A percentile compares a stretch with the other conserved stretches of the same genome.
Conservation (phyloP, 306 rosid species). For the Delonix regia region DNA sequence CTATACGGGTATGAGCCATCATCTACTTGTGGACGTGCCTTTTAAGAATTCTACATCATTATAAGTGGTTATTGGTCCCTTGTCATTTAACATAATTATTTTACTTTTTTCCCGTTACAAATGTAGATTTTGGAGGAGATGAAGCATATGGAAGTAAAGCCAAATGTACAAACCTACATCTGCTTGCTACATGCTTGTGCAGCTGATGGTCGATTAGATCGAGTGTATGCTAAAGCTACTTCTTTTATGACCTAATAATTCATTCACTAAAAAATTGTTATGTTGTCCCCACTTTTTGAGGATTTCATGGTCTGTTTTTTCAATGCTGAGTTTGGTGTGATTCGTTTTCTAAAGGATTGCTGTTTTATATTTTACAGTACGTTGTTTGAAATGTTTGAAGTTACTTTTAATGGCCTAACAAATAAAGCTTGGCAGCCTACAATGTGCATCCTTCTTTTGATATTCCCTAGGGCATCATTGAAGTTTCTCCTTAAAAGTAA, state of each 20-base stretch:
- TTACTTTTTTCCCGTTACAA: slow-evolving; percentile 22
- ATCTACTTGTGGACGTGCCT: not conserved
- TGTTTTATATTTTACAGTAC: slow-evolving; percentile 6
- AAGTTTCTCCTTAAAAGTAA: not conserved
- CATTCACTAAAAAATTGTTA: not conserved
- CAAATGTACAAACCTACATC: slow-evolving; percentile 75
- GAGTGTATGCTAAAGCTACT: slow-evolving; percentile 63
- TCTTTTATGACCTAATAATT: slow-evolving; percentile 16
- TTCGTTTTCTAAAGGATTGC: not conserved
- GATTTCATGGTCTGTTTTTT: not conserved
- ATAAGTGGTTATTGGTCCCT: slow-evolving; percentile 16
- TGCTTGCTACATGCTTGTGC: slow-evolving; percentile 95
- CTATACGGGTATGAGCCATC: slow-evolving; percentile 63
- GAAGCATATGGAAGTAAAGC: slow-evolving; percentile 78
- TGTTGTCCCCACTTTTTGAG: not conserved
- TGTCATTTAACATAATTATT: slow-evolving; percentile 16
- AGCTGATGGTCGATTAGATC: slow-evolving; percentile 76
- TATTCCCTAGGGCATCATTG: not conserved
- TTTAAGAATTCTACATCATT: slow-evolving; percentile 7
- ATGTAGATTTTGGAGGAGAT: slow-evolving; percentile 87
- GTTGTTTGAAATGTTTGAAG: slow-evolving; percentile 12
- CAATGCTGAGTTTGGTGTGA: not conserved
- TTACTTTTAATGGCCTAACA: slow-evolving; percentile 4
- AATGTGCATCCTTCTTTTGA: not conserved
- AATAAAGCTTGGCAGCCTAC: not conserved